Evolutionary conservation across 1,284 basidiomycete species (phyloP).

Genomic region (Microbotryum silenes-acaulis): DNA sequence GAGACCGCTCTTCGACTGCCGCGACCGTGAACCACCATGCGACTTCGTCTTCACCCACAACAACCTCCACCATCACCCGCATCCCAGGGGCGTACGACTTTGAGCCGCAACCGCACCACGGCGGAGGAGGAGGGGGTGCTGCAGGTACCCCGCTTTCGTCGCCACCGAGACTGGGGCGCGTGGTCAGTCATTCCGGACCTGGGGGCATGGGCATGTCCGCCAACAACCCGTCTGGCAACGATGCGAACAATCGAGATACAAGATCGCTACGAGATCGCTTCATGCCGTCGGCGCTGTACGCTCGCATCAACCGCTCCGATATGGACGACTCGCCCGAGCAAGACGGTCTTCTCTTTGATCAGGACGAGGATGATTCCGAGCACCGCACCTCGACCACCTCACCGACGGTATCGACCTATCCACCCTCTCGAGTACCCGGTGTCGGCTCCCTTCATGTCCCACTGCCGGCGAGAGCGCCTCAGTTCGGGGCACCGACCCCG

Average conservation of each 20-base stretch:
- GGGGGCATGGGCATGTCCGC: not conserved
- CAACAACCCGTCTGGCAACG: not conserved
- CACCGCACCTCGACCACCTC: slow-evolving; percentile 12
- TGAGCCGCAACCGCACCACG: slow-evolving; percentile 20
- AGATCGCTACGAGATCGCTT: slow-evolving; percentile 1
- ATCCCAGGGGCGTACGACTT: slow-evolving; percentile 28
- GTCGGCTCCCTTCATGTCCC: slow-evolving; percentile 15
- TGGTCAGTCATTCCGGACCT: not conserved
- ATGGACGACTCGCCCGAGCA: slow-evolving; percentile 1
- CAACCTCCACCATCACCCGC: not conserved
- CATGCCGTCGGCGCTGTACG: slow-evolving; percentile 8
- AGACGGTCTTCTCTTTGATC: slow-evolving; percentile 23
- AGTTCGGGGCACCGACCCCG: slow-evolving; percentile 13
- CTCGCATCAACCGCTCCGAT: not conserved
- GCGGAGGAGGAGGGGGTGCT: slow-evolving; percentile 1
- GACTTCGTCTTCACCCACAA: not conserved
- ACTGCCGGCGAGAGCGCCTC: slow-evolving; percentile 21
- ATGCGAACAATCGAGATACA: not conserved
- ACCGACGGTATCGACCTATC: slow-evolving; percentile 7
- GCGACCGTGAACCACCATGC: not conserved
- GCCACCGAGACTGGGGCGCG: not conserved
- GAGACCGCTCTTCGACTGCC: too few species aligned
- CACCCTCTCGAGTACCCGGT: slow-evolving; percentile 8
- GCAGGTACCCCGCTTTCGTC: not conserved
- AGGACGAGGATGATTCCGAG: slow-evolving; percentile 20